Evolutionary conservation across 1,284 basidiomycete species (phyloP).

Genomic region (Ustilago loliicola): DNA sequence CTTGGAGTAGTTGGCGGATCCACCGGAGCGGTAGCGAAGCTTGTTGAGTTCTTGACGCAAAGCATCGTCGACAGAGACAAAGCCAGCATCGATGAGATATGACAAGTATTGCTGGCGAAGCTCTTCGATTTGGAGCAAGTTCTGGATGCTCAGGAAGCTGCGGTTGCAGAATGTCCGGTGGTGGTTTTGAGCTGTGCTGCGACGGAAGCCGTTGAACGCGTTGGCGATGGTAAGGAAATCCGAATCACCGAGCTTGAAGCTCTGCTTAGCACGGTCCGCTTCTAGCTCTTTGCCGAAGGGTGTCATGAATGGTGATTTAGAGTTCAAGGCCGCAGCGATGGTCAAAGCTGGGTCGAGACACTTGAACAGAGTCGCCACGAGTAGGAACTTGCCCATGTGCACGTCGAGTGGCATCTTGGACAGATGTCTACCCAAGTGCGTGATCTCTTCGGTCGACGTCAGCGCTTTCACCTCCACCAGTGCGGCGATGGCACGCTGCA

Average conservation of each 20-base stretch:
- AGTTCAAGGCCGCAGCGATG: slow-evolving; percentile 89
- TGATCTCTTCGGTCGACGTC: slow-evolving; percentile 89
- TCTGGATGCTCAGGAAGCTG: slow-evolving; percentile 89
- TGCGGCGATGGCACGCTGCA: slow-evolving; percentile 90
- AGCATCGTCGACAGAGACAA: slow-evolving; percentile 80
- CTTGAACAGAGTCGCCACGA: slow-evolving; percentile 86
- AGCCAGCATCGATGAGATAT: slow-evolving; percentile 85
- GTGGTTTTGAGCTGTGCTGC: slow-evolving; percentile 78
- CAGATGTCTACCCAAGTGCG: slow-evolving; percentile 89
- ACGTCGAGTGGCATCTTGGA: slow-evolving; percentile 96
- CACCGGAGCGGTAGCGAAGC: slow-evolving; percentile 69
- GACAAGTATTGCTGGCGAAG: slow-evolving; percentile 90
- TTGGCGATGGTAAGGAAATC: slow-evolving; percentile 95
- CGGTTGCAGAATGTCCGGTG: slow-evolving; percentile 78
- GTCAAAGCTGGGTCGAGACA: slow-evolving; percentile 96
- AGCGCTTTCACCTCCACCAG: slow-evolving; percentile 93
- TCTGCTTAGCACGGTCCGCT: slow-evolving; percentile 85
- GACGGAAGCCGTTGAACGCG: slow-evolving; percentile 89
- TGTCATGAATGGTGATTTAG: slow-evolving; percentile 88
- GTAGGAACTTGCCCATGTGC: slow-evolving; percentile 92
- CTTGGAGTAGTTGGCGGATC: slow-evolving; percentile 72
- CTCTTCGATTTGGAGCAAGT: slow-evolving; percentile 95
- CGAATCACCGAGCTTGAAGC: slow-evolving; percentile 88
- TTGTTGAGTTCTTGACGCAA: slow-evolving; percentile 81
- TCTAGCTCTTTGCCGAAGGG: slow-evolving; percentile 90